Evolutionary conservation across 1,284 basidiomycete species (phyloP), one percentile per base, ranked within the genome.

Genomic region (Anthracocystis panici-leucophaei): DNA sequence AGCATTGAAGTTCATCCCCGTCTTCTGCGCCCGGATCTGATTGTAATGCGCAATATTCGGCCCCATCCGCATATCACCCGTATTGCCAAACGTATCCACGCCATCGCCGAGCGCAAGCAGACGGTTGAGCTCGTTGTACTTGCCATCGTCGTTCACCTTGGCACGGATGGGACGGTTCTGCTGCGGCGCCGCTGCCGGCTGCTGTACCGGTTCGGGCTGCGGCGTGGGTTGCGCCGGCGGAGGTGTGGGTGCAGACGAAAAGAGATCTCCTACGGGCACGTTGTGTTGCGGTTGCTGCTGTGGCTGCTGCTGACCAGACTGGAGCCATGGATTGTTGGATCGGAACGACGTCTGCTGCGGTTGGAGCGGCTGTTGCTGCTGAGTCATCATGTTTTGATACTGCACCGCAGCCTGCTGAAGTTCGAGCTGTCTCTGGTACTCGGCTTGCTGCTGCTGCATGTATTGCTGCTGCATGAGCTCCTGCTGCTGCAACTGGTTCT

Each of bases 251-350:
- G 65, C 76, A 18, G 68, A 66, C 48, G 63, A 78, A 54, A 79
- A 79, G 27, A 82, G 56, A 48, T 82, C 79, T 35, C 78, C 80
- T 0, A 79, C 77, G 10, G 80, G 80, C 18, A 82, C 80, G 18
- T 79, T 72, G 58, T 67, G 77, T 53, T 71, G 75, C 44, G 38
- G 72, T 44, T 62, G 75, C 35, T 45, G 71, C 54, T 51, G 77
- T 50, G 61, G 79, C 42, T 69, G 76, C 56, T 80, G 78, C 40
- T 64, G 70, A 14, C 63, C 65, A 6, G 55, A 60, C 41, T 66
- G 70, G 33, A 81, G 71, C 79, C 79, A 97, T 0, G 95, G 95
- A 85, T 98, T 98, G 88, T 98, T 98, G 46, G 93, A 93, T 16
- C 94, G 94, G 76, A 89, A 89, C 5, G 88, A 88, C 2, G 89